Base-by-base conservation (phyloP, 2,329 filamentous ascomycete genomes). In the Pseudogymnoascus sp. region DNA sequence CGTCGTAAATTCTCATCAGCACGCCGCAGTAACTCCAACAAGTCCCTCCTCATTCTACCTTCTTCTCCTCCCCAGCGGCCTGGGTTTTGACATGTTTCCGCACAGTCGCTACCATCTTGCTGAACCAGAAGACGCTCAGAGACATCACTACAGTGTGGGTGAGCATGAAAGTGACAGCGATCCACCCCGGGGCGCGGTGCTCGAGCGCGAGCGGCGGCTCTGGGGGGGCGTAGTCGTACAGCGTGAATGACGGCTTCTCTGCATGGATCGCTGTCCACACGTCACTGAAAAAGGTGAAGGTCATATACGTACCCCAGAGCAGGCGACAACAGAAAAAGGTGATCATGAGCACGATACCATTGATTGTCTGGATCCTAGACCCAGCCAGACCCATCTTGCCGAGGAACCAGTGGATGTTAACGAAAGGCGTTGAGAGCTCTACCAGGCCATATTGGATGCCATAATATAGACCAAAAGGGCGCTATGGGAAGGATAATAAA, bases 401-500 rank as follows among this genome's bases (percentile, higher is more conserved):
- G 74, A 87, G 88, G 75, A 94, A 92, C 89, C 89, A 94, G 75
- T 94, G 89, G 67, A 92, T 81, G 70, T 94, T 94, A 62, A 92
- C 80, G 71, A 92, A 91, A 6, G 89, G 89, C 2, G 86, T 88
- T 13, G 88, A 91, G 23, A 94, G 80, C 72, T 94, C 89, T 80
- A 90, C 92, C 58, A 94, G 83, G 68, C 92, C 88, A 73, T 94
- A 94, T 62, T 83, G 81, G 58, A 81, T 80, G 60, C 82, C 87
- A 73, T 92, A 94, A 76, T 85, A 91, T 75, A 92, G 91, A 67
- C 90, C 79, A 67, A 92, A 90, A 2, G 89, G 89, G 59, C 88
- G 80, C 89, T 92, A 68, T 30, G 28, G 34, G 59, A 28, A 60
- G 30, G 61, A 45, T 60, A 60, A 59, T 56, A 60, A 3, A 19